Conservation (phyloP, 495 filamentous ascomycete species). For the Talaromyces ruber region DNA sequence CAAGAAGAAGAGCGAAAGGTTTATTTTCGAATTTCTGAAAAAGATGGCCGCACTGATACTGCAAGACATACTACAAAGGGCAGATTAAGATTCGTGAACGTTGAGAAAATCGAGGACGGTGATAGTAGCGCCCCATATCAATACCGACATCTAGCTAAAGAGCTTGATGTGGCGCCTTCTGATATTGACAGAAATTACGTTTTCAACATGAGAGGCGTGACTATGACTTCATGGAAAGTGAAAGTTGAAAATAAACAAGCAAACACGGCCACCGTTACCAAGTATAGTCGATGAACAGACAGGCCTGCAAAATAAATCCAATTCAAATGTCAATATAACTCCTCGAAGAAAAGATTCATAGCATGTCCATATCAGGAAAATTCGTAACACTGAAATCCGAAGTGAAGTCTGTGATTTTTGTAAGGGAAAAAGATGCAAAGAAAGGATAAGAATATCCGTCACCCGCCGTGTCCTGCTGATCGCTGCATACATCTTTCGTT, state of each 20-base stretch:
- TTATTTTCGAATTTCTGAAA: neutral
- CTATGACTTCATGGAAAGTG: conserved; percentile 20
- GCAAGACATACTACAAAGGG: neutral
- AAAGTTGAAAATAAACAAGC: neutral
- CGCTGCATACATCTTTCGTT: neutral
- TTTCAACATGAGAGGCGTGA: conserved; percentile 26
- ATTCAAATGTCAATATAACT: conserved; percentile 1
- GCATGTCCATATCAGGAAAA: neutral
- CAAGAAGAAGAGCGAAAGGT: neutral
- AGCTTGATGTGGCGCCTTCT: neutral
- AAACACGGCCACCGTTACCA: neutral
- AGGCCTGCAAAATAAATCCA: neutral
- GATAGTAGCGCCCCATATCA: neutral
- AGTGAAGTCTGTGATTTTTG: neutral
- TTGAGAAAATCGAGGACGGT: neutral
- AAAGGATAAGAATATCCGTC: neutral
- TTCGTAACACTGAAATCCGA: neutral
- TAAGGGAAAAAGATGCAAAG: neutral
- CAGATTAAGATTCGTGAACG: conserved; percentile 2
- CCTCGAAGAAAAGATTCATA: neutral
- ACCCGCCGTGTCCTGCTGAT: neutral
- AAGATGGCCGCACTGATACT: conserved; percentile 6
- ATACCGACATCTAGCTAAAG: conserved; percentile 2
- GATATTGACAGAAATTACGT: conserved; percentile 11
- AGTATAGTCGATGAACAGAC: neutral